phyloP scores from a whole-genome alignment of 805 yeast species.

The Diddensiella santjacobensis region DNA sequence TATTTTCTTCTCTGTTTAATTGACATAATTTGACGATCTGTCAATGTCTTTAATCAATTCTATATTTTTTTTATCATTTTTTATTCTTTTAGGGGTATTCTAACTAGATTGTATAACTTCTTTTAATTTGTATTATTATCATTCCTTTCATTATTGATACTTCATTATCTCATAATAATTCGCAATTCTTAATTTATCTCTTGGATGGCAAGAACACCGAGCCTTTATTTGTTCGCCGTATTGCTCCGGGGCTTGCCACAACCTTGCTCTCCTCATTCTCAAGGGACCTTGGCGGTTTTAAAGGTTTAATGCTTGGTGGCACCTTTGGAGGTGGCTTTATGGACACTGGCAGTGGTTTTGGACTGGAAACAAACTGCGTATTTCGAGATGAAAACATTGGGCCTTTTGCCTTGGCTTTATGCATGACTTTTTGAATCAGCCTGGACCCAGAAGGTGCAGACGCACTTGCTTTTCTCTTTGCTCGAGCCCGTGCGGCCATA shows the following conservation, averaged over 20 bases:
- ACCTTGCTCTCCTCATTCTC: too few species aligned
- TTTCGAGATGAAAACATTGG: conserved; percentile 23
- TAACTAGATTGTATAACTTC: not conserved
- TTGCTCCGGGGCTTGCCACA: too few species aligned
- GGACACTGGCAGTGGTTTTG: not conserved
- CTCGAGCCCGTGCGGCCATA: conserved; percentile 15
- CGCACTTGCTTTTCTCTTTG: conserved; percentile 11
- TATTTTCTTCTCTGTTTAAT: not conserved
- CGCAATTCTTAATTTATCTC: too few species aligned
- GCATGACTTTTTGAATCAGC: conserved; percentile 21
- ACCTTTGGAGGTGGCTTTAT: not conserved
- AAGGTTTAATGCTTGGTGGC: not conserved
- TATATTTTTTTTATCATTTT: too few species aligned
- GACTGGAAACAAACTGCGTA: conserved; percentile 16
- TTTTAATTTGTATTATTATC: not conserved
- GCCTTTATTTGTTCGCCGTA: too few species aligned
- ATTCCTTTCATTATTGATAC: not conserved
- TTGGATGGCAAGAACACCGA: too few species aligned
- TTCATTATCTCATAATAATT: too few species aligned
- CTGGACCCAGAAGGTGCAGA: conserved; percentile 20
- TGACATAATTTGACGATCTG: too few species aligned
- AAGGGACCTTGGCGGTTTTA: not conserved
- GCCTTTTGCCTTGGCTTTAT: conserved; percentile 18
- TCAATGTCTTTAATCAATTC: not conserved
- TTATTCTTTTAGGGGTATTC: not conserved